Evolutionary conservation across 2,329 filamentous ascomycete species (phyloP).

Genomic region (Phyllosticta citrichinensis): DNA sequence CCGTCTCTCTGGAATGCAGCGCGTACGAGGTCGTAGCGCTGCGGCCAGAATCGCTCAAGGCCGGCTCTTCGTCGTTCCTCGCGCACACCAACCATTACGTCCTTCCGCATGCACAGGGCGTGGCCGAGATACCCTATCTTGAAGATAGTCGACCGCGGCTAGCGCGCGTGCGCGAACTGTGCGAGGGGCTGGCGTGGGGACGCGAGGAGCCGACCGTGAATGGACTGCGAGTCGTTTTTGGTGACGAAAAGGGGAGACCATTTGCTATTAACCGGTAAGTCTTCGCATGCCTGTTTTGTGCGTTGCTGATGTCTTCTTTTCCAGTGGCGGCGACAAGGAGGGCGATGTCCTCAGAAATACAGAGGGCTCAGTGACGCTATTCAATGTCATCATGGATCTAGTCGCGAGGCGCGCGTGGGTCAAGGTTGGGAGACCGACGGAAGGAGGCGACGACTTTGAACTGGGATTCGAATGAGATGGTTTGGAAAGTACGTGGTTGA

Average conservation of each 20-base stretch:
- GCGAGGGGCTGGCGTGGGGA: conserved; percentile 14
- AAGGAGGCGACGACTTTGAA: conserved; percentile 19
- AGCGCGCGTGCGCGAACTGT: conserved; percentile 27
- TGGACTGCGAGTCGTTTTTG: conserved; percentile 18
- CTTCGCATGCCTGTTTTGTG: neutral
- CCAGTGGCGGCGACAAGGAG: neutral
- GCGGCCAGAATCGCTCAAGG: conserved; percentile 25
- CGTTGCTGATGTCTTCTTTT: neutral
- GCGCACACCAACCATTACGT: conserved; percentile 36
- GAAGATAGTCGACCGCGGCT: conserved; percentile 31
- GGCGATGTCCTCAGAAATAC: neutral
- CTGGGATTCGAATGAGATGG: conserved; percentile 14
- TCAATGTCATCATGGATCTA: conserved; percentile 29
- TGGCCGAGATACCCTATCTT: conserved; percentile 33
- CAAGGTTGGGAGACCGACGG: conserved; percentile 21
- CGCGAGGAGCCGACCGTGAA: conserved; percentile 16
- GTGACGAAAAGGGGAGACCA: conserved; percentile 9
- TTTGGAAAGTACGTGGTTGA: neutral
- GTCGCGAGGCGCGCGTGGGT: conserved; percentile 21
- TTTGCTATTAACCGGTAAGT: conserved; percentile 22
- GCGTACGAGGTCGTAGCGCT: conserved; percentile 3
- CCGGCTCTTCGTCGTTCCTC: conserved; percentile 7
- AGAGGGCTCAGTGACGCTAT: conserved; percentile 13
- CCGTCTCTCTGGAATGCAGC: conserved; percentile 40
- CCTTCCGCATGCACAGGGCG: conserved; percentile 24